Base-by-base conservation (phyloP, 1,284 basidiomycete genomes). In the Ustilago loliicola region DNA sequence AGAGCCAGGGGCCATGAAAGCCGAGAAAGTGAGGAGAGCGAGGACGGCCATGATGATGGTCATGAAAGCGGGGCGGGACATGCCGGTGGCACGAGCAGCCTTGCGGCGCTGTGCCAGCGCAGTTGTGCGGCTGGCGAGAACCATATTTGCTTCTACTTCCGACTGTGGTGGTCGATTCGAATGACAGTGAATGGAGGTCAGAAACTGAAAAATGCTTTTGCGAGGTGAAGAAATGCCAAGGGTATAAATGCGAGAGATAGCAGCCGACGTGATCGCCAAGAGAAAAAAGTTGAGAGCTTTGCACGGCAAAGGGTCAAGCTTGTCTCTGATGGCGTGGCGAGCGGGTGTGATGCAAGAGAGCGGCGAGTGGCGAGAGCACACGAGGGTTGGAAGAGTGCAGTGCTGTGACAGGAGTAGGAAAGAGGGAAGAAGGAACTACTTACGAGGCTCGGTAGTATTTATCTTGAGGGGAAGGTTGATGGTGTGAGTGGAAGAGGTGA, bases 11-110 rank as follows among this genome's bases (percentile, higher is more conserved):
- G 64, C 53, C 59, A 80, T 75, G 72, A 72, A 67, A 30, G 81
- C 68, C n/a, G 67, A 66, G 56, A 83, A 72, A 29, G 81, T 80
- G 61, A 83, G 72, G 61, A 83, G 59, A 30, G 81, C 80, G 56
- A 83, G 34, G 63, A 83, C 65, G 47, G 81, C 80, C 72, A 83
- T 77, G 62, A 81, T 47, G 63, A 83, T 71, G 58, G 73, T 77
- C 71, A 81, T 66, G 52, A 81, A 64, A 50, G 77, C 72, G 38
- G 77, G 68, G 9, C 74, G 61, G n/a, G 72, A 72, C 23, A 59
- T 61, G 74, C 66, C 59, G 61, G 61, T 69, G 58, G 68, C 67
- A 71, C 73, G 73, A 66, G 69, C 66, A 32, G 66, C 74, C 66
- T 61, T 59, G 38, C 75, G 70, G 68, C 70, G 70, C 66, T 72